Evolutionary conservation across 2,329 filamentous ascomycete species (phyloP), one percentile per base, ranked within the genome.

Genomic region (Nectriaceae sp.): DNA sequence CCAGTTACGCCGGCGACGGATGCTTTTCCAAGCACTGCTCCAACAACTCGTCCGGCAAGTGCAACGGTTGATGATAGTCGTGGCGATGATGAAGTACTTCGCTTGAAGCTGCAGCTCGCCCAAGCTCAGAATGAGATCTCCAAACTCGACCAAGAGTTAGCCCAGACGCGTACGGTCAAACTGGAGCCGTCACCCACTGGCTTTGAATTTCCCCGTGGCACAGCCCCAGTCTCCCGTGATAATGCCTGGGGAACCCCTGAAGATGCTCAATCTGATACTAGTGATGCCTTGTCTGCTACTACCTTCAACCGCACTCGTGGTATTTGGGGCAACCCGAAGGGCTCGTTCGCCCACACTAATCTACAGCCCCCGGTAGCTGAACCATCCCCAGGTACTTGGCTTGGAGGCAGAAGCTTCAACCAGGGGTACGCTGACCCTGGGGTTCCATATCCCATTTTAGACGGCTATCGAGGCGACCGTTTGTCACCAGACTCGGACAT

Each of bases 101-200:
- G 82, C 43, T 75, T 92, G 48, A 89, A 88, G 72, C 70, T 84
- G 44, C 83, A 91, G 69, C 79, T 93, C 43, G 85, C 85, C 37
- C 78, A 84, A 52, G 87, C 88, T 29, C 83, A 88, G 51, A 84
- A 77, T 64, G 81, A 85, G 61, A 88, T 92, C 61, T 80, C 78
- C 39, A 84, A 82, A 47, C 83, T 91, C 64, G 86, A 88, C 49
- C 79, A 88, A 45, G 85, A 90, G 70, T 76, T 90, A 51, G 77
- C 83, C 33, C 82, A 88, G 54, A 83, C 77, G 20, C 83, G 83
- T 22, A 78, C 83, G 47, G 74, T 75, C 26, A 83, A 82, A 59
- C 74, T 80, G 44, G 86, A 82, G 2, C 48, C 59, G 3, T 64
- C 70, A 2, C 18, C 47, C 3, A 46, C 58, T 19, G 36, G 42